Base-by-base conservation (phyloP, 2,329 filamentous ascomycete genomes). In the Fusarium secorum region DNA sequence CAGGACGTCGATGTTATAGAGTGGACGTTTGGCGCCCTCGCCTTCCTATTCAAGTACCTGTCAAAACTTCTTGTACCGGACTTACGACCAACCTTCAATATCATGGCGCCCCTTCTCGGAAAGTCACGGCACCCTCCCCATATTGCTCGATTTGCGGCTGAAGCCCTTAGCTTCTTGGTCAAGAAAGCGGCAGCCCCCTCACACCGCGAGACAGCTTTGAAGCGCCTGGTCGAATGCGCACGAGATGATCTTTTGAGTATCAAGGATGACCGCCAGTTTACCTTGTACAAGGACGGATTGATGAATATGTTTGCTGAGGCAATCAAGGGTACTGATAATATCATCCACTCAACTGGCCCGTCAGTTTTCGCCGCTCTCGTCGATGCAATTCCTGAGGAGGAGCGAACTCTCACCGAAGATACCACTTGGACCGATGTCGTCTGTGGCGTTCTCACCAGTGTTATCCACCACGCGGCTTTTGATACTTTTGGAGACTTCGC, bases 31-130 rank as follows among this genome's bases (percentile, higher is more conserved):
- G 94, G 91, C 17, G 95, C 93, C 74, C 85, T 99, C 60, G 94
- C 96, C 48, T 99, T 97, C 85, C 85, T 98, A 42, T 98, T 99
- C 88, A 99, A 99, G 79, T 98, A 98, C 78, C 88, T 99, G 9
- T 97, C 94, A 4, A 90, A 93, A 70, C 87, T 98, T 1, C 82
- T 99, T 26, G 92, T 96, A 1, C 91, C 94, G 7, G 93, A 99
- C 77, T 82, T 99, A 69, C 87, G 93, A 68, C 94, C 95, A 49
- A 91, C 97, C 4, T 95, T 94, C 78, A 88, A 93, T 76, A 89
- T 96, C 56, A 89, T 99, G 84, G 88, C 92, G 1, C 91, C 94
- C 6, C 86, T 98, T 56, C 87, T 99, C 33, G 96, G 95, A 70
- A 95, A 92, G 79, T 86, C 90, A 62, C 89, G 89, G 61, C 93